Evolutionary conservation across 345 rosid species (phyloP), one percentile per base, ranked within the genome.

Genomic region (Erodium maritimum): DNA sequence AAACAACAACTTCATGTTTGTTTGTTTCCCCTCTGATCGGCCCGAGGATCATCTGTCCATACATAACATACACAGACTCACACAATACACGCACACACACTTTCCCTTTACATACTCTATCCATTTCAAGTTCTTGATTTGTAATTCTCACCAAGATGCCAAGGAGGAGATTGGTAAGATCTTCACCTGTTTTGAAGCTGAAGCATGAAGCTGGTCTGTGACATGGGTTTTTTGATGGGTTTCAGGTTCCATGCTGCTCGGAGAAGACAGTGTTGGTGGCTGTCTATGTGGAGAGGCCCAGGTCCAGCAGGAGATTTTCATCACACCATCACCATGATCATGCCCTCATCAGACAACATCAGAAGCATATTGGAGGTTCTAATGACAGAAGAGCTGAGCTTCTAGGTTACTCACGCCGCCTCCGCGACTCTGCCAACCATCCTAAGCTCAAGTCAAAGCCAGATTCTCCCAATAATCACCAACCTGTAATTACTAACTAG

Each of bases 351-450:
- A 58, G 56, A 21, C 42, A 17, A 17, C 61, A 69, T 17, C 29
- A 54, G 12, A 54, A 24, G n/a, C 24, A 52, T 1, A 29, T 11
- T 3, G 60, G 54, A 13, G 57, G 24, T 50, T 37, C 56, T 19
- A 62, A 60, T 37, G 52, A 59, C 53, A 72, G 82, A 57, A 80
- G 68, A 57, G 80, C 85, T 21, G 68, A 76, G 73, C 83, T 80
- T 59, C 88, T 80, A 50, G 72, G 48, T 4, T 76, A 80, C 60
- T 66, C 74, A 9, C 72, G 53, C 33, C 23, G 61, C 56, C 80
- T 80, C 5, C 67, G 77, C 52, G 67, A 58, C 19, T 61, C 81
- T 20, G 79, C 73, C 59, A 20, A 60, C 48, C 58, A 50, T n/a
- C 65, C 62, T 22, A 61, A 60, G 21, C 53, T 50, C 46, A 22